A percentile compares a stretch with the other conserved stretches of the same genome.
Conservation (phyloP, 768 basidiomycete genomes). For the Lactarius tabidus region DNA sequence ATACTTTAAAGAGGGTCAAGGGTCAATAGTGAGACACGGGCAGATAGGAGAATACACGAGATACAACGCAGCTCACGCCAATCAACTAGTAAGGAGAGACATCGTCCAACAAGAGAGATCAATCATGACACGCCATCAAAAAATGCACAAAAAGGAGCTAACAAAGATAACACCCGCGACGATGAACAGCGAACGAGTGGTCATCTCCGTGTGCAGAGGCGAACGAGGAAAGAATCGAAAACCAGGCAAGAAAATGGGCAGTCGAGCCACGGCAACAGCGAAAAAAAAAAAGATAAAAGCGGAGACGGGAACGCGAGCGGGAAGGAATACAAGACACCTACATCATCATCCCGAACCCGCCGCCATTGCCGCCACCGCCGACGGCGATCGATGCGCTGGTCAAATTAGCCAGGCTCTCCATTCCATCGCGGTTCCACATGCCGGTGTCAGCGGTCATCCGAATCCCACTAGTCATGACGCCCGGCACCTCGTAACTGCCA, state of each 20-base stretch:
- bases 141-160: conserved; percentile 2
- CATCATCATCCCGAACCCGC: conserved; percentile 40
- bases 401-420: conserved; percentile 35
- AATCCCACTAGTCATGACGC: conserved; percentile 25
- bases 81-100: conserved; percentile 21
- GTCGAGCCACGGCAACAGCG: conserved; percentile 14
- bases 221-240: conserved; percentile 8
- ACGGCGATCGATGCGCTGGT: conserved; percentile 35
- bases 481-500: conserved; percentile 37
- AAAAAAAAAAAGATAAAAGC: conserved; percentile 1
- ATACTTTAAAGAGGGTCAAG: neutral
- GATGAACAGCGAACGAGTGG: neutral
- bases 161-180: neutral
- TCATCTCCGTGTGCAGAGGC: conserved; percentile 14
- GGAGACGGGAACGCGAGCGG: neutral
- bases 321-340: conserved; percentile 18
- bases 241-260: conserved; percentile 8
- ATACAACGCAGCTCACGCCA: conserved; percentile 13
- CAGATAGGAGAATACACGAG: conserved; percentile 16
- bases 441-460: conserved; percentile 29
- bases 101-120: conserved; percentile 14
- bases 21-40: conserved; percentile 4
- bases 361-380: conserved; percentile 35
- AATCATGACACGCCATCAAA: conserved; percentile 5
- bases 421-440: conserved; percentile 29